Percentiles rank a stretch among this genome's conserved stretches.
Evolutionary conservation across 2,329 filamentous ascomycete species (phyloP).

Genomic region (Fusarium redolens): DNA sequence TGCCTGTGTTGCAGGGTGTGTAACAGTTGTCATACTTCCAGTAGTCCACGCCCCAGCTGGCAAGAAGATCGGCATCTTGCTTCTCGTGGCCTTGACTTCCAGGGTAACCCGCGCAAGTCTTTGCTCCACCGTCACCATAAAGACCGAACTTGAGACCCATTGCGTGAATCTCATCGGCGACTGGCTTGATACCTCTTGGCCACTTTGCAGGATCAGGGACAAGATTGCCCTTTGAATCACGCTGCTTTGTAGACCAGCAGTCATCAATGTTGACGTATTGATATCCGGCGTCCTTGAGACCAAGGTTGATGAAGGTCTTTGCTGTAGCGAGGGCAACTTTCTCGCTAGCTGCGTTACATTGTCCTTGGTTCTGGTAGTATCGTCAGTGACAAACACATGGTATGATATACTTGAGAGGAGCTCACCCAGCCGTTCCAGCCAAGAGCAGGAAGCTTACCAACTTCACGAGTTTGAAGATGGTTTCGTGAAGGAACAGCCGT

Average conservation of each 20-base stretch:
- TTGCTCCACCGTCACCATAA: conserved; percentile 9
- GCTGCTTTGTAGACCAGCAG: conserved; percentile 26
- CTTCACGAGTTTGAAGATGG: conserved; percentile 8
- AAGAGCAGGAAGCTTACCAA: conserved; percentile 22
- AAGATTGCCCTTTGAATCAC: conserved; percentile 19
- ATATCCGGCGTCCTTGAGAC: conserved; percentile 23
- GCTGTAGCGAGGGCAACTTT: conserved; percentile 23
- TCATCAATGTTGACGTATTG: conserved; percentile 25
- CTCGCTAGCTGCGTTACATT: conserved; percentile 24
- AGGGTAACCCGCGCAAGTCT: conserved; percentile 24
- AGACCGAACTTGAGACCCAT: conserved; percentile 30
- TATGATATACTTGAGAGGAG: too few species aligned
- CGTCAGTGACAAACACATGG: not conserved
- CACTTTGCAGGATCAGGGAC: conserved; percentile 20
- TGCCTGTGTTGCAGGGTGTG: conserved; percentile 14
- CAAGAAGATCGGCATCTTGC: conserved; percentile 18
- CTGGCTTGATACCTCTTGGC: conserved; percentile 27
- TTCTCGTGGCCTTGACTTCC: conserved; percentile 22
- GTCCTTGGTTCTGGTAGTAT: conserved; percentile 8
- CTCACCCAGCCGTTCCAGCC: conserved; percentile 26
- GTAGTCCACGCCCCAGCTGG: conserved; percentile 27
- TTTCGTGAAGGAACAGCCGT: conserved; percentile 7
- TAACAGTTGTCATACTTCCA: conserved; percentile 32
- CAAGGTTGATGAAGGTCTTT: conserved; percentile 17
- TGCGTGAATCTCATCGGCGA: conserved; percentile 19